phyloP scores from a whole-genome alignment of 768 basidiomycete genomes.

The Boletus rex-veris region DNA sequence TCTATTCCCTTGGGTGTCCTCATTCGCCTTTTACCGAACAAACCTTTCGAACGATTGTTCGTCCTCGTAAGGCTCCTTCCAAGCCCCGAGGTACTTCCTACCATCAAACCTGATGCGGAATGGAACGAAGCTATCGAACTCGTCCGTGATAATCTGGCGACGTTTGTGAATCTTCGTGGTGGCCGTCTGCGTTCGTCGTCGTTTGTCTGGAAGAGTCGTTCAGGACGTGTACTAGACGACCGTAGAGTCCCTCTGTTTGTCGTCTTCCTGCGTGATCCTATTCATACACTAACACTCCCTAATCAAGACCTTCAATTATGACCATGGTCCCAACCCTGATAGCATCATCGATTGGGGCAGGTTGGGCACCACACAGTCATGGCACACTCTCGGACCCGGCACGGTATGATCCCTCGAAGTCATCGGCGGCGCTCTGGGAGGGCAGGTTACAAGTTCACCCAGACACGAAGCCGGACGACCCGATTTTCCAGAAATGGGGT shows the following conservation, averaged over 20 bases:
- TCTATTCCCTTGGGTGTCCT: constrained; percentile 85
- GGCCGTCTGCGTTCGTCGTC: constrained; percentile 84
- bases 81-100: constrained; percentile 61
- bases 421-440: constrained; percentile 79
- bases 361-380: constrained; percentile 54
- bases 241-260: constrained; percentile 46
- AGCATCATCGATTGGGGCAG: constrained; percentile 68
- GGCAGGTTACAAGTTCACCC: constrained; percentile 88
- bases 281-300: constrained; percentile 20
- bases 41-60: constrained; percentile 66
- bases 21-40: constrained; percentile 78
- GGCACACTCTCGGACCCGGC: constrained; percentile 73
- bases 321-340: constrained; percentile 76
- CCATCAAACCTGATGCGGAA: constrained; percentile 51
- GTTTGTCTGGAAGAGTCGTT: constrained; percentile 78
- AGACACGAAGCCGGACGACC: constrained; percentile 70
- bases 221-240: constrained; percentile 51
- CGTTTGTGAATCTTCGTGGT: constrained; percentile 81
- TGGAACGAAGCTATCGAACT: constrained; percentile 80
- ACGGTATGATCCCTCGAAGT: constrained; percentile 70
- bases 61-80: constrained; percentile 56
- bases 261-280: constrained; percentile 18
- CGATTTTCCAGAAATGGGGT: constrained; percentile 36
- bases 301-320: constrained; percentile 61
- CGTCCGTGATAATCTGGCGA: constrained; percentile 82